Conservation (phyloP, 2,329 filamentous ascomycete genomes). For the Aureobasidium musti region DNA sequence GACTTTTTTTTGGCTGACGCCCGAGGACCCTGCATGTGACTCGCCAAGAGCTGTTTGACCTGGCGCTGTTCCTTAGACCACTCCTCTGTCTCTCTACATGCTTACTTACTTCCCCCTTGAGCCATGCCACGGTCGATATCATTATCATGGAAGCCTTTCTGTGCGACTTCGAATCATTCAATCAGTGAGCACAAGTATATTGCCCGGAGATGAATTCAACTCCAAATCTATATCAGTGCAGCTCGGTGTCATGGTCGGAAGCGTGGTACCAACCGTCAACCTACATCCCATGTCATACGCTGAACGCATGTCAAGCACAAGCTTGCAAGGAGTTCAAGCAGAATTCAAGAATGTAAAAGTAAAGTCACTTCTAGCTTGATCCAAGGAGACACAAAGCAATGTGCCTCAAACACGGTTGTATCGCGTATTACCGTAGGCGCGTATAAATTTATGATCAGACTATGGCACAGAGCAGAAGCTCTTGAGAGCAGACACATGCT, state of each 20-base stretch:
- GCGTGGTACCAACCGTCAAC: background rate
- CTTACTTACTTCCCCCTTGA: background rate
- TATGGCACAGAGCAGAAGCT: background rate
- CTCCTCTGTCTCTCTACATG: background rate
- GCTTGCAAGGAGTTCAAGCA: background rate
- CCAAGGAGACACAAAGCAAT: constrained; percentile 17
- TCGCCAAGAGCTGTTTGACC: background rate
- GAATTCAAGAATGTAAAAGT: background rate
- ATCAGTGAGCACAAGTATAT: background rate
- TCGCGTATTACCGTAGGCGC: background rate
- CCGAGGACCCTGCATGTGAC: constrained; percentile 7
- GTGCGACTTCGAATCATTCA: background rate
- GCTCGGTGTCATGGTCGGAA: background rate
- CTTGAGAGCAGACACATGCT: background rate
- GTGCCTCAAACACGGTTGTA: constrained; percentile 6
- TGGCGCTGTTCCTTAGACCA: background rate
- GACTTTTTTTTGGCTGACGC: constrained; percentile 8
- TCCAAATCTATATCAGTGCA: background rate
- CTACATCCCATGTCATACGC: background rate
- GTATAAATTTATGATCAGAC: background rate
- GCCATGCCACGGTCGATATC: background rate
- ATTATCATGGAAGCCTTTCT: background rate
- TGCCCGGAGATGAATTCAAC: background rate
- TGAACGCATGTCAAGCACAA: constrained; percentile 10
- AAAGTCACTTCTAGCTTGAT: background rate